Evolutionary conservation across 2,329 filamentous ascomycete species (phyloP).

Genomic region (Hypocreales sp.): DNA sequence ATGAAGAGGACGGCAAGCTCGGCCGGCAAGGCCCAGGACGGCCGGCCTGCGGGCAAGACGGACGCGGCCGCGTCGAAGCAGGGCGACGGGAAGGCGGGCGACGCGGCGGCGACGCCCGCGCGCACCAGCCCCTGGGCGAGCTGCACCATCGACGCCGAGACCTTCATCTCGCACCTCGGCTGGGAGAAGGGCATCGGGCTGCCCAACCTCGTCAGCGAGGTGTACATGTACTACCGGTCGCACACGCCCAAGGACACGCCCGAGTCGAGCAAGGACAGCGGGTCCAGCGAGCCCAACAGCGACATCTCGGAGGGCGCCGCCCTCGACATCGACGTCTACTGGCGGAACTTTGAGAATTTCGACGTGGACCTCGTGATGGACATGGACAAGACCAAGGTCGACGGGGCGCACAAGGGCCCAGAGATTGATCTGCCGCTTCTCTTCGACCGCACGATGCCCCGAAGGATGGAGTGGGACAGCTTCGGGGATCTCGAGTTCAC

Average conservation of each 20-base stretch:
- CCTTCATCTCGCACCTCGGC: conserved; percentile 17
- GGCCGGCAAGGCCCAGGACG: conserved; percentile 23
- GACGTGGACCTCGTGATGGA: conserved; percentile 28
- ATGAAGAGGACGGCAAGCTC: conserved; percentile 35
- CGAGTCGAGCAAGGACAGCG: conserved; percentile 46
- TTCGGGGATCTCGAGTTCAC: no score
- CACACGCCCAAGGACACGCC: conserved; percentile 48
- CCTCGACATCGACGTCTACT: conserved; percentile 37
- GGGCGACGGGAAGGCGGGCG: conserved; percentile 12
- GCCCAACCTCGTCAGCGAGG: conserved; percentile 34
- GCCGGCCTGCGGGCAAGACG: conserved; percentile 13
- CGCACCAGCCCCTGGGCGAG: conserved; percentile 18
- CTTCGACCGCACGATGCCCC: no score
- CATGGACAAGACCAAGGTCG: conserved; percentile 18
- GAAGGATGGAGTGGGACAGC: no score
- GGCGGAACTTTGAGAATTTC: conserved; percentile 33
- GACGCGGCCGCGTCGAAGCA: conserved; percentile 12
- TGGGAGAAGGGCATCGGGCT: conserved; percentile 14
- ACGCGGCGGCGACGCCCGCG: conserved; percentile 6
- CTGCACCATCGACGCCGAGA: conserved; percentile 36
- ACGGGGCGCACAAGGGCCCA: no score
- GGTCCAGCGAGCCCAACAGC: conserved; percentile 43
- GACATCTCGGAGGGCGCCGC: conserved; percentile 40
- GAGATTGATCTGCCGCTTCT: no score
- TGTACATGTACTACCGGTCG: conserved; percentile 37